These are phyloP conservation scores for Orbilia oligospora DNA, from an alignment of 2,329 filamentous ascomycete genomes.

Conservation along the genomic window DNA sequence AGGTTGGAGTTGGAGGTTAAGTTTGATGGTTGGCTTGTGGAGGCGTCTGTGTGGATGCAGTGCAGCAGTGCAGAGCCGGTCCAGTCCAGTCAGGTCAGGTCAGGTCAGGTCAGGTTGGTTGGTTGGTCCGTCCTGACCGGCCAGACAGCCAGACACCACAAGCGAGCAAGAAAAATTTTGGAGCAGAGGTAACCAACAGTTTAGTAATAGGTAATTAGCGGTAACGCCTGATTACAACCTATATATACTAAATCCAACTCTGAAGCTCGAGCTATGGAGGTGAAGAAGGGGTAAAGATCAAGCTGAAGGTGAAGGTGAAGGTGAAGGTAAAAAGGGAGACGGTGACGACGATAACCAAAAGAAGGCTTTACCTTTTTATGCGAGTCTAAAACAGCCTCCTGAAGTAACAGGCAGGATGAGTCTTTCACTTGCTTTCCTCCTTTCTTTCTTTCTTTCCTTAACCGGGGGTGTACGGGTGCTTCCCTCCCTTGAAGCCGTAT, in stretches of 20 bases:
- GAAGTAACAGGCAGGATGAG: conserved; percentile 13
- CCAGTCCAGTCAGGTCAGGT: too few species aligned
- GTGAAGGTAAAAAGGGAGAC: background rate
- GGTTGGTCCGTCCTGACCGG: too few species aligned
- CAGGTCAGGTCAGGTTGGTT: background rate
- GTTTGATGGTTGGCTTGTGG: conserved; percentile 19
- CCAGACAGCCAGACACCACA: conserved; percentile 14
- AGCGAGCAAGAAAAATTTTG: conserved; percentile 52
- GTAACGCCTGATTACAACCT: too few species aligned
- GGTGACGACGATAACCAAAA: background rate
- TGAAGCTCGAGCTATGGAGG: too few species aligned
- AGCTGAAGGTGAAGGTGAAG: background rate
- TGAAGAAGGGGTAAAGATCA: background rate
- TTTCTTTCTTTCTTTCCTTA: background rate
- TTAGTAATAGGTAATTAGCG: too few species aligned
- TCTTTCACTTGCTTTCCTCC: conserved; percentile 13
- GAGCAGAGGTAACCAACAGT: too few species aligned
- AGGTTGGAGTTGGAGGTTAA: background rate
- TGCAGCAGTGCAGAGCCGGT: background rate
- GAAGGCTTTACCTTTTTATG: conserved; percentile 39
- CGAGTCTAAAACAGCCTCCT: background rate
- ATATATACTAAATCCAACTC: background rate
- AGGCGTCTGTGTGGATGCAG: conserved; percentile 36
- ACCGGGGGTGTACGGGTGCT: background rate
- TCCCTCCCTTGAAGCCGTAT: conserved; percentile 26